Conservation (phyloP, 306 rosid species). For the Purshia tridentata region DNA sequence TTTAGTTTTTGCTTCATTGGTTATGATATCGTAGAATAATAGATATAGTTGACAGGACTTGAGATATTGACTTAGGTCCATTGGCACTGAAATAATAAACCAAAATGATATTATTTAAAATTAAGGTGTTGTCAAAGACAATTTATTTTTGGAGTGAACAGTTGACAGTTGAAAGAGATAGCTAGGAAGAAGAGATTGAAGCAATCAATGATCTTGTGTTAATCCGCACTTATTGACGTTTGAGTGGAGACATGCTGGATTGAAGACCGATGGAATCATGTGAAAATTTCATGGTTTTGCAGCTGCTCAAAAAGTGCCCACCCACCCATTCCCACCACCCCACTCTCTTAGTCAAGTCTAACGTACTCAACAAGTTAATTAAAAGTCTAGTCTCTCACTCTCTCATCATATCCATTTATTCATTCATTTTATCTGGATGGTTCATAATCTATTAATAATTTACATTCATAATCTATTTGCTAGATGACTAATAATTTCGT, state of each 20-base stretch:
- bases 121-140: background rate
- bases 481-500: too few relatives aligned
- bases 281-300: background rate
- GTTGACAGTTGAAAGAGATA: background rate
- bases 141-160: background rate
- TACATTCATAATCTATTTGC: too few relatives aligned
- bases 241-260: conserved; percentile 9
- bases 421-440: too few relatives aligned
- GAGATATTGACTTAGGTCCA: background rate
- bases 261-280: background rate
- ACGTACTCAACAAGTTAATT: too few relatives aligned
- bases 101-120: background rate
- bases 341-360: background rate
- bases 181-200: background rate
- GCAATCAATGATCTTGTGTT: background rate
- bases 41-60: background rate
- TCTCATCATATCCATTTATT: too few relatives aligned
- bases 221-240: background rate
- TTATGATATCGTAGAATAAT: too few relatives aligned
- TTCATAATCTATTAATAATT: too few relatives aligned
- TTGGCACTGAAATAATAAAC: background rate
- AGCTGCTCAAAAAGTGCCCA: background rate
- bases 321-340: background rate
- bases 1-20: background rate
- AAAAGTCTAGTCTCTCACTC: too few relatives aligned